Conservation (phyloP, 192 early-diverging fungal genomes). For the Coemansia sp. region DNA sequence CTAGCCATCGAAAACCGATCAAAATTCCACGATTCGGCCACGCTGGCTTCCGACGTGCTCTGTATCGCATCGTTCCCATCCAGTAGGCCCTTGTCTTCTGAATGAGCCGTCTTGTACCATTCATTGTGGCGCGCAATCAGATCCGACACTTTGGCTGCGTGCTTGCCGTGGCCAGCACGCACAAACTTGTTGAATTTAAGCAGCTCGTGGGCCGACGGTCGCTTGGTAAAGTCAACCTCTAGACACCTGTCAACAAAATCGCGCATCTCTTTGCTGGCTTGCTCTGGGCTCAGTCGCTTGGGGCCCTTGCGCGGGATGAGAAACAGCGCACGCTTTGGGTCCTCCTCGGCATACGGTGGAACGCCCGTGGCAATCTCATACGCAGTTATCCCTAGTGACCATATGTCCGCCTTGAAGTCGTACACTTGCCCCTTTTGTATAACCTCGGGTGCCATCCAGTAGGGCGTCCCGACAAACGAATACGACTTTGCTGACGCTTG, state of each 20-base stretch:
- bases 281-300: constrained; percentile 73
- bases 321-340: constrained; percentile 84
- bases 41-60: constrained; percentile 44
- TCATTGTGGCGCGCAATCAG: constrained; percentile 41
- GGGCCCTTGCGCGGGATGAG: constrained; percentile 81
- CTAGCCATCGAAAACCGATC: constrained; percentile 47
- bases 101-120: constrained; percentile 27
- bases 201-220: constrained; percentile 83
- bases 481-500: constrained; percentile 70
- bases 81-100: constrained; percentile 27
- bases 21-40: constrained; percentile 52
- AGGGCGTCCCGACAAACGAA: constrained; percentile 93
- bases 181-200: constrained; percentile 60
- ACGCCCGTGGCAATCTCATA: constrained; percentile 95
- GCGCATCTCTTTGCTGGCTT: constrained; percentile 67
- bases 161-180: constrained; percentile 43
- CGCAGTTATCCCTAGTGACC: constrained; percentile 97
- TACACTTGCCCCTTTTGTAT: constrained; percentile 78
- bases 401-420: constrained; percentile 97
- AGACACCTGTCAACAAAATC: constrained; percentile 88
- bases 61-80: constrained; percentile 48
- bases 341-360: constrained; percentile 87
- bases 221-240: constrained; percentile 79
- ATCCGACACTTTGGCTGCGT: constrained; percentile 43
- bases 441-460: constrained; percentile 89